Base-by-base conservation (phyloP, 495 filamentous ascomycete species). In the Hypoxylon subgilvum region DNA sequence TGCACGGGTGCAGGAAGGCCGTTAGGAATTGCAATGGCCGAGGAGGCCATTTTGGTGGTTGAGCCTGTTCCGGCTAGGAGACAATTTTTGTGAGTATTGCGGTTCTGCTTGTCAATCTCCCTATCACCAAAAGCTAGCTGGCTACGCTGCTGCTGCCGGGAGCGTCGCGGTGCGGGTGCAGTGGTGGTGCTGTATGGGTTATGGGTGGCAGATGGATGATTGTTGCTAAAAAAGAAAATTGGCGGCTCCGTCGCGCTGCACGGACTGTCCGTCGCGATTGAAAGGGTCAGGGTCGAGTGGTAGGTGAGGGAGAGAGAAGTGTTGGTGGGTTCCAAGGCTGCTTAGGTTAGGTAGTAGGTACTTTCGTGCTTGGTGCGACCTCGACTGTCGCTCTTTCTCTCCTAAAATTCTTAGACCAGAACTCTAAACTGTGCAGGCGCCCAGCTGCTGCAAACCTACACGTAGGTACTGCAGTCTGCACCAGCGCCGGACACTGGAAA, bases 21-120 rank as follows among this genome's bases (percentile, higher is more conserved):
- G 69, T 78, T 79, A 27, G 71, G 52, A 52, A 69, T 59, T 61
- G 69, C 64, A 63, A 75, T 68, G 63, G 64, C 72, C 48, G 74
- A 66, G 59, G 74, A 75, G 45, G 75, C 74, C 76, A 79, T 79
- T 65, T 54, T 58, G n/a, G n/a, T n/a, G n/a, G n/a, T n/a, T n/a
- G n/a, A n/a, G n/a, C n/a, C n/a, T n/a, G n/a, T n/a, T n/a, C n/a
- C 23, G 8, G 23, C 8, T 27, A 27, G 23, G 23, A 27, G 23
- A 27, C 8, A n/a, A n/a, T n/a, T n/a, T n/a, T n/a, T n/a, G n/a
- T 38, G 42, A 17, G 23, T 44, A 21, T 47, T 55, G 46, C 27
- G 27, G 39, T 51, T 25, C 23, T 27, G 23, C 23, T 27, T 4
- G 38, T 51, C 34, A n/a, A 10, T 56, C 27, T 57, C 28, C 41